Evolutionary conservation across 148 eudicot genomes (phyloP).

Genomic region (Nyssa sinensis): DNA sequence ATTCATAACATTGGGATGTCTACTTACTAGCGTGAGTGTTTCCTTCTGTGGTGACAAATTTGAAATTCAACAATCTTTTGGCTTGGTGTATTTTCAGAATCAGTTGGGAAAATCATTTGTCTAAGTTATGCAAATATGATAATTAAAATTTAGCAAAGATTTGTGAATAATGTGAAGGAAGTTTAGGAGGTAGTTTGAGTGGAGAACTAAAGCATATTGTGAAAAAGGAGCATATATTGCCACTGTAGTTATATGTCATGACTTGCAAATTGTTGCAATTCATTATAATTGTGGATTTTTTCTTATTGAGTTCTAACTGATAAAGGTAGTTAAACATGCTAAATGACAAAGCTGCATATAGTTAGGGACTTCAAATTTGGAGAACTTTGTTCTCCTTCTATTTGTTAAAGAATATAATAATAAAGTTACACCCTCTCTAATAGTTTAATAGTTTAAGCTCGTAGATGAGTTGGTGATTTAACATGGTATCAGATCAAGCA

Average conservation of each 20-base stretch:
- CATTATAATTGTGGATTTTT: not conserved
- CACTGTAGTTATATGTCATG: not conserved
- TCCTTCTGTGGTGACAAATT: too few relatives aligned
- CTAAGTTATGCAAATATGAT: not conserved
- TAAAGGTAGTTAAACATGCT: not conserved
- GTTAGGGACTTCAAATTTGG: not conserved
- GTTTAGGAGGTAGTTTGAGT: not conserved
- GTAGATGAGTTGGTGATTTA: too few relatives aligned
- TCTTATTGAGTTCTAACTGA: not conserved
- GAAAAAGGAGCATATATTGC: not conserved
- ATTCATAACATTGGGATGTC: too few relatives aligned
- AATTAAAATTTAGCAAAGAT: not conserved
- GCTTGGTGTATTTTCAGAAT: not conserved
- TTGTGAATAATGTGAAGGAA: too few relatives aligned
- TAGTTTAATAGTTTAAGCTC: too few relatives aligned
- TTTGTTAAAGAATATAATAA: too few relatives aligned
- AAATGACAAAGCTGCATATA: constrained; percentile 1
- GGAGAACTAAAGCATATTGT: not conserved
- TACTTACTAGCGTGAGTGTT: too few relatives aligned
- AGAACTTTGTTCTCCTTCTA: not conserved
- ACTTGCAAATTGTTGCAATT: not conserved
- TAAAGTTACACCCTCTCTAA: too few relatives aligned
- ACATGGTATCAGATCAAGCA: too few relatives aligned
- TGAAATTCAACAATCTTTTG: not conserved
- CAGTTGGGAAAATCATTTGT: not conserved